Base-by-base conservation (phyloP, 305 asterid species). In the Euphrasia arctica region DNA sequence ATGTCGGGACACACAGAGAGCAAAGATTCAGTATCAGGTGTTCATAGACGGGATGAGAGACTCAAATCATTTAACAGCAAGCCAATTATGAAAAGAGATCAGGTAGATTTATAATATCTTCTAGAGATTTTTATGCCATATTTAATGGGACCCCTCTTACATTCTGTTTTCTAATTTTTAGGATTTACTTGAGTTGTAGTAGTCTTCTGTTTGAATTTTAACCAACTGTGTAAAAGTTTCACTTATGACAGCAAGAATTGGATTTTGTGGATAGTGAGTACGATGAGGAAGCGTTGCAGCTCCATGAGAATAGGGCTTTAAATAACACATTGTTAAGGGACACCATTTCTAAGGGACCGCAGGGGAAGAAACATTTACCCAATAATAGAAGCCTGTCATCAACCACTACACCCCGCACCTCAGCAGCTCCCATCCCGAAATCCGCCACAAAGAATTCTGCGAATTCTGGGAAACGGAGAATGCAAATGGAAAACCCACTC, bases 401-500 rank as follows among this genome's bases (percentile, higher is more conserved):
- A 42, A 69, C 87, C 69, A 68, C 80, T 2, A 8, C 43, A 39
- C 77, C 83, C 65, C 80, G 81, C 68, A 69, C 73, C 66, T 62
- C 86, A 57, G 75, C 78, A 34, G 77, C 80, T 64, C 68, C 91
- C 52, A 66, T 77, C 75, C 73, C 84, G 42, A 80, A 70, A 32
- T 73, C 83, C 65, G 79, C 80, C 63, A 50, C 58, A 64, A 85
- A 77, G 78, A 73, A 68, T 69, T 71, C 83, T 42, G 75, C 56
- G 62, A 75, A 71, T 76, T 68, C 82, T 47, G 82, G 77, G 66
- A 81, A 84, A 74, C 80, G 81, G 34, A 81, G 82, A 73, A 58
- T 66, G 67, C 87, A 77, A 57, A 65, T 81, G 47, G 95, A 87
- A 74, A 85, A 80, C 72, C 90, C 79, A 71, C 82, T 84, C 67